Evolutionary conservation across 768 basidiomycete genomes (phyloP).

Genomic region (Neoboletus subvelutipes): DNA sequence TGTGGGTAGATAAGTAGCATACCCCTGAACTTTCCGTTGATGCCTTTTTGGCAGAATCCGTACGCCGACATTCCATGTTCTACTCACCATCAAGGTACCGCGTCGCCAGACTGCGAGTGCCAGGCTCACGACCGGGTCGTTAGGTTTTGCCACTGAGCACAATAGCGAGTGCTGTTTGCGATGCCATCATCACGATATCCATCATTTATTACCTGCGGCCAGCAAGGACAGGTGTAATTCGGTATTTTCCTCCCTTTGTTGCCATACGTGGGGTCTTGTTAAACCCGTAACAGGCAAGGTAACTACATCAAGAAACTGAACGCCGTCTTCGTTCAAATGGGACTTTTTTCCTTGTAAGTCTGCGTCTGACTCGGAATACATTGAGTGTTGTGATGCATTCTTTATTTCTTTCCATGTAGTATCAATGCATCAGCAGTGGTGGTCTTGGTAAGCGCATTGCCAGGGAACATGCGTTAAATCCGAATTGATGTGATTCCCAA

Average conservation of each 20-base stretch:
- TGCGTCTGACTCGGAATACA: not conserved
- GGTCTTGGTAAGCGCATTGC: not conserved
- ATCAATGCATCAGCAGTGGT: constrained; percentile 10
- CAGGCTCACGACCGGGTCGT: not conserved
- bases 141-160: constrained; percentile 12
- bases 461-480: not conserved
- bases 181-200: constrained; percentile 18
- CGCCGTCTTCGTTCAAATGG: constrained; percentile 19
- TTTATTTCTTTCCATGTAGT: not conserved
- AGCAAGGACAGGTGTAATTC: constrained; percentile 4
- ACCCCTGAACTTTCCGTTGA: not conserved
- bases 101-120: too few species aligned
- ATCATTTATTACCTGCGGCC: constrained; percentile 18
- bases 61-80: constrained; percentile 2
- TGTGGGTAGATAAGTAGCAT: not conserved
- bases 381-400: not conserved
- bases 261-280: not conserved
- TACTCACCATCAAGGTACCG: constrained; percentile 8
- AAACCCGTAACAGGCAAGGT: not conserved
- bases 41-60: constrained; percentile 6
- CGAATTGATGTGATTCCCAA: not conserved
- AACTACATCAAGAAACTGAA: constrained; percentile 16
- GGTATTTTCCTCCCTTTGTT: constrained; percentile 4
- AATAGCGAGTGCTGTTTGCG: constrained; percentile 21
- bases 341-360: constrained; percentile 19